These are phyloP conservation scores for Blastobotrys attinorum DNA, from an alignment of 805 yeast species.

Conservation along the genomic window DNA sequence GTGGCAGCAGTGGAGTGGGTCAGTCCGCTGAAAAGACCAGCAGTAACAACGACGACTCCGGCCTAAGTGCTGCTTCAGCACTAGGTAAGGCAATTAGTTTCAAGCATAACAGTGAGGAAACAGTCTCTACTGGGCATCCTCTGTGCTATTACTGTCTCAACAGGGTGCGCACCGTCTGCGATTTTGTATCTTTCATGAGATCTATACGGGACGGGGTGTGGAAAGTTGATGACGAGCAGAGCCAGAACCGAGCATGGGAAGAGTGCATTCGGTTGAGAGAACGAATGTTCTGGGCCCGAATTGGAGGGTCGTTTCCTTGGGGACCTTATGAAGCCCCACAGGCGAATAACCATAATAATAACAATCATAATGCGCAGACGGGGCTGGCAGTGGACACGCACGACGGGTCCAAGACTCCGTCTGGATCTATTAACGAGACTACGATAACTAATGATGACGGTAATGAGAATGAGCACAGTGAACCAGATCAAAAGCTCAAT, in stretches of 20 bases:
- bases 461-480: too few relatives aligned
- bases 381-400: too few relatives aligned
- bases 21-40: not conserved
- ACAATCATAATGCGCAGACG: too few relatives aligned
- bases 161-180: constrained; percentile 75
- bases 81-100: constrained; percentile 7
- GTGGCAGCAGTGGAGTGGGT: not conserved
- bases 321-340: not conserved
- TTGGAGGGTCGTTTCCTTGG: constrained; percentile 39
- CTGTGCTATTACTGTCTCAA: constrained; percentile 76
- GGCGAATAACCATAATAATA: too few relatives aligned
- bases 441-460: not conserved
- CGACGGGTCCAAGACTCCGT: not conserved
- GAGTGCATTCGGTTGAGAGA: constrained; percentile 57
- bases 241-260: constrained; percentile 48
- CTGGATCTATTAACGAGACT: not conserved
- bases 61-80: not conserved
- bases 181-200: constrained; percentile 69
- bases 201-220: constrained; percentile 53
- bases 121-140: constrained; percentile 42
- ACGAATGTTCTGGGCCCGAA: constrained; percentile 74
- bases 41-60: constrained; percentile 1
- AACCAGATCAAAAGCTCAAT: too few relatives aligned
- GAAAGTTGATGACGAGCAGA: constrained; percentile 41
- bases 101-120: constrained; percentile 15